Evolutionary conservation across 2,329 filamentous ascomycete species (phyloP), one percentile per base, ranked within the genome.

Genomic region (Xylaria sp.): DNA sequence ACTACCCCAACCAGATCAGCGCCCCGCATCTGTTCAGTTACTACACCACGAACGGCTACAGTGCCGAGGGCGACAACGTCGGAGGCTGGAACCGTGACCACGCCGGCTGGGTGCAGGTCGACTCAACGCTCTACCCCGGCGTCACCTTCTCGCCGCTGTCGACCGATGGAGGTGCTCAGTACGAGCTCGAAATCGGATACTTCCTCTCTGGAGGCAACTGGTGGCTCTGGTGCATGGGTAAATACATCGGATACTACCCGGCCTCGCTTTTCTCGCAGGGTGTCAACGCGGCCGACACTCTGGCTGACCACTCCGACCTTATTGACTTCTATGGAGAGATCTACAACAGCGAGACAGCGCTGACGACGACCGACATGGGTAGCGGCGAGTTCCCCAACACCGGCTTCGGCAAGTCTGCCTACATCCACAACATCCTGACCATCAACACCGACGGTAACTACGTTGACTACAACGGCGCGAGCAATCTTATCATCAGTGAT

Each of bases 261-360:
- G 69, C 15, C 3, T 67, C 69, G 31, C 58, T 71, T 13, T 71
- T 71, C 65, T 60, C 67, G 4, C 53, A 67, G 38, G 61, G 61
- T 4, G 65, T 63, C n/a, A 59, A 60, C 46, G 67, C 67, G 3
- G 65, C 46, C n/a, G 62, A 70, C 59, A 71, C 67, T 1, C 67
- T 71, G 11, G 70, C 67, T 0, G 70, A 70, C 56, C 65, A 70
- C 65, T 63, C 67, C 0, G 56, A 70, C 20, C 0, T 59, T 31
- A 68, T 71, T 51, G 62, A 70, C 56, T 71, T 67, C 65, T 71
- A 71, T 44, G 70, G 70, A 31, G 70, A 71, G 70, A 70, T 71
- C 68, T 71, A 59, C 62, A 71, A 70, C 65, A 64, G 67, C 65
- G 59, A 65, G 65, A 38, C 40, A 0, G 46, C 48, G 0, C 1